These are phyloP conservation scores for Podospora tetraspora DNA, from an alignment of 495 filamentous ascomycete species.

Conservation along the genomic window DNA sequence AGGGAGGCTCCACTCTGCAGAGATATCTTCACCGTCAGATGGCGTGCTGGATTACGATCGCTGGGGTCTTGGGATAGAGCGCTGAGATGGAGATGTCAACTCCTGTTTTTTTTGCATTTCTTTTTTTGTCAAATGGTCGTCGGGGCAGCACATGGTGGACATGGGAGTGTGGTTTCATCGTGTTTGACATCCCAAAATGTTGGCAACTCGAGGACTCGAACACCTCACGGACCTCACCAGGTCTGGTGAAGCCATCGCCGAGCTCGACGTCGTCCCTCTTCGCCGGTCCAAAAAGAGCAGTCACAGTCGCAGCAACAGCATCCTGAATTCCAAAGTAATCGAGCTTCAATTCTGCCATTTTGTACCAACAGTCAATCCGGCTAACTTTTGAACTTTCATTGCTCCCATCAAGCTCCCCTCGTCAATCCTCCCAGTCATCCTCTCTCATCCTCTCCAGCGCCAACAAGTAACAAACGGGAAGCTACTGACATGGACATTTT, in stretches of 20 bases:
- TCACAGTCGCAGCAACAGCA: not conserved
- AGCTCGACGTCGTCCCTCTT: not conserved
- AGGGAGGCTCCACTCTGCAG: constrained; percentile 51
- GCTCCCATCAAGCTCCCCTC: not conserved
- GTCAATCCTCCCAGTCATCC: not conserved
- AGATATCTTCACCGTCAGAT: constrained; percentile 49
- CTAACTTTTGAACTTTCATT: not conserved
- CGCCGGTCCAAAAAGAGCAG: not conserved
- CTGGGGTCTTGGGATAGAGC: constrained; percentile 44
- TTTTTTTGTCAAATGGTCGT: not conserved
- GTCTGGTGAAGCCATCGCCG: not conserved
- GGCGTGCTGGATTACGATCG: constrained; percentile 50
- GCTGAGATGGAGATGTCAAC: constrained; percentile 46
- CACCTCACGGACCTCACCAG: not conserved
- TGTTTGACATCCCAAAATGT: not conserved
- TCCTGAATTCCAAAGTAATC: not conserved
- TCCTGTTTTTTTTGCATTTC: constrained; percentile 24
- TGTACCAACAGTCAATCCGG: not conserved
- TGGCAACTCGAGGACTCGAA: not conserved
- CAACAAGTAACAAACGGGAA: not conserved
- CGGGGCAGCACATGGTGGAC: not conserved
- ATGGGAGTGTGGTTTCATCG: not conserved
- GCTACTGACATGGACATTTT: not conserved
- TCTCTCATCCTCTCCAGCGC: not conserved
- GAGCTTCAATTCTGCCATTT: not conserved